Base-by-base conservation (phyloP, 129 eudicot species). In the Heracleum sosnowskyi region DNA sequence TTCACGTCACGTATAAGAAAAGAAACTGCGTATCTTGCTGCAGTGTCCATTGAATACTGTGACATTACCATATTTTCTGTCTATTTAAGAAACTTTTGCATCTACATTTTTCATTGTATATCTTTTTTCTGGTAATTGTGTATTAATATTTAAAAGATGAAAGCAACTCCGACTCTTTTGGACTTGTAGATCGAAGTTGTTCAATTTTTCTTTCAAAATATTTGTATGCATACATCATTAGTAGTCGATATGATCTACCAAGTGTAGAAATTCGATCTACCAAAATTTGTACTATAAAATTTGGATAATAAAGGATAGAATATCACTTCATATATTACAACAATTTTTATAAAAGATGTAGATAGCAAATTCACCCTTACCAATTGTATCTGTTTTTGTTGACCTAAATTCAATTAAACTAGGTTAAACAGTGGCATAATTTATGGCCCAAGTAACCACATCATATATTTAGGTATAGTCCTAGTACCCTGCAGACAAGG, bases 61-160 rank as follows among this genome's bases (percentile, higher is more conserved):
- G 66, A n/a, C 33, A 22, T 31, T 66, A 64, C 71, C 39, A 66
- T 66, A 11, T 0, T 11, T 29, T 66, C 39, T 15, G 39, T 12
- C 36, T 66, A 60, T 60, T 29, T 29, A 12, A 66, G 72, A 66
- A 31, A 66, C 72, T 18, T 6, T 31, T 66, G 72, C 36, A 66
- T 66, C 72, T 33, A 57, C 45, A 3, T 82, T 76, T 53, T 46
- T 73, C 76, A 26, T 64, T n/a, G 34, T 40, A 47, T 26, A 3
- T 73, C 62, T 77, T 69, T 69, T 78, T 29, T 9, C 31, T 71
- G 47, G 79, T 51, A 77, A 77, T 55, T 87, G 79, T 84, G 79
- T 82, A 80, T 37, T 55, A 73, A 82, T 28, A 0, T 78, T 53
- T 55, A 73, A 82, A 41, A 2, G 34, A 39, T 62, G 51, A 16